Percentiles rank a stretch among this genome's conserved stretches.
Evolutionary conservation across 371 early-diverging fungal genomes (phyloP).

Genomic region (Saksenaea vasiformis): DNA sequence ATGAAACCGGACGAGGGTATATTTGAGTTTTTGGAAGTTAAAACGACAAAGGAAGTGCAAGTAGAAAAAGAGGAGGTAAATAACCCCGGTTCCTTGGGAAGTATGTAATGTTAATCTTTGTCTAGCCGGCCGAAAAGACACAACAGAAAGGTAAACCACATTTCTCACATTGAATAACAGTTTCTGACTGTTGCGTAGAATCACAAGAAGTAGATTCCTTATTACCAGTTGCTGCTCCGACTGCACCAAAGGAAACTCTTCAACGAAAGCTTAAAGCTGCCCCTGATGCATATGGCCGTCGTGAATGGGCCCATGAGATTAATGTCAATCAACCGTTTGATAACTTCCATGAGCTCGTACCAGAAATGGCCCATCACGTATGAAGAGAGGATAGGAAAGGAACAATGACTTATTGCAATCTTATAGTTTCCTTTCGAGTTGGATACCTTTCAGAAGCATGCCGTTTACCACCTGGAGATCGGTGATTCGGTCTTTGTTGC

Average conservation of each 20-base stretch:
- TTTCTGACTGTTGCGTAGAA: background rate
- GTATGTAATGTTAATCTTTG: background rate
- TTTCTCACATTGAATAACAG: background rate
- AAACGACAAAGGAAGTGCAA: constrained; percentile 16
- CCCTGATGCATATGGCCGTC: constrained; percentile 43
- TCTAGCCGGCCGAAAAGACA: background rate
- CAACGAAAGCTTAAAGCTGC: constrained; percentile 33
- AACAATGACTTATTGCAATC: background rate
- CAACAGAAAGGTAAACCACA: background rate
- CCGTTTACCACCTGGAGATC: constrained; percentile 94
- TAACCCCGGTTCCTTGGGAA: background rate
- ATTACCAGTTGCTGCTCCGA: constrained; percentile 28
- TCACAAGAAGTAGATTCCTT: constrained; percentile 41
- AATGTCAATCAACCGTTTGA: constrained; percentile 82
- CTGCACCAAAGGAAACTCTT: constrained; percentile 19
- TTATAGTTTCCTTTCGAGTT: constrained; percentile 90
- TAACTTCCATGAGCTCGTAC: constrained; percentile 84
- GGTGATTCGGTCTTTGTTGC: constrained; percentile 98
- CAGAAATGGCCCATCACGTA: constrained; percentile 79
- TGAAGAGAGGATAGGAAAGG: background rate
- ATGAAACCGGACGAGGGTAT: constrained; percentile 36
- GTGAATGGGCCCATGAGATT: constrained; percentile 93
- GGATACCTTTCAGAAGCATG: constrained; percentile 98
- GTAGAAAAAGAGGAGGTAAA: constrained; percentile 25
- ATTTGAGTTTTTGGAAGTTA: constrained; percentile 48